A percentile compares a stretch with the other conserved stretches of the same genome.
phyloP scores from a whole-genome alignment of 345 rosid species.

The Iberis pinnata region DNA sequence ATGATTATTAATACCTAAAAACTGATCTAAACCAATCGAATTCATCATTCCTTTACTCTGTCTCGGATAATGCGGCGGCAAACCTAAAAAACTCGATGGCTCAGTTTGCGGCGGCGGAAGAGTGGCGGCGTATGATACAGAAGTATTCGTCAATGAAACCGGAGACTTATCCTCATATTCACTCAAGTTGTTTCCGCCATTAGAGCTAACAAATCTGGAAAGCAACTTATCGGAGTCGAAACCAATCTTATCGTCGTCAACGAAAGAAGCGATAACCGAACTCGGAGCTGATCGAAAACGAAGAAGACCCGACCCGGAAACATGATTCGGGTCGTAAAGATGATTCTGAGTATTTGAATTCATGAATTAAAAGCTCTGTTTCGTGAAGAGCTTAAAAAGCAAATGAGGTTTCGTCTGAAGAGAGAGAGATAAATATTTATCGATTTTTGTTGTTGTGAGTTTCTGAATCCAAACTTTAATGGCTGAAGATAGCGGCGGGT shows the following conservation, averaged over 20 bases:
- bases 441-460: slow-evolving; percentile 24
- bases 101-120: slow-evolving; percentile 19
- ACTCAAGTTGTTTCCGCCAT: slow-evolving; percentile 21
- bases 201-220: slow-evolving; percentile 39
- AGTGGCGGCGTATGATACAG: slow-evolving; percentile 29
- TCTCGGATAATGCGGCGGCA: slow-evolving; percentile 84
- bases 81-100: slow-evolving; percentile 43
- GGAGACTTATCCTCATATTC: slow-evolving; percentile 33
- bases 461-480: slow-evolving; percentile 31
- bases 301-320: slow-evolving; percentile 52
- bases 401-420: slow-evolving; percentile 28
- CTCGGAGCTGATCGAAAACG: slow-evolving; percentile 86
- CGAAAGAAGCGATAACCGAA: slow-evolving; percentile 43
- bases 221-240: slow-evolving; percentile 37
- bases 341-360: slow-evolving; percentile 53
- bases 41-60: slow-evolving; percentile 37
- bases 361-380: slow-evolving; percentile 35
- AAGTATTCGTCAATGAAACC: slow-evolving; percentile 22
- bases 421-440: slow-evolving; percentile 25
- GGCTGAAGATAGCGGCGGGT: slow-evolving; percentile 33
- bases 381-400: slow-evolving; percentile 63
- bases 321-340: slow-evolving; percentile 34
- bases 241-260: slow-evolving; percentile 28
- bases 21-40: slow-evolving; percentile 50
- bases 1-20: slow-evolving; percentile 35